Conservation (phyloP, 2,329 filamentous ascomycete species). For the Pseudogymnoascus sp. region DNA sequence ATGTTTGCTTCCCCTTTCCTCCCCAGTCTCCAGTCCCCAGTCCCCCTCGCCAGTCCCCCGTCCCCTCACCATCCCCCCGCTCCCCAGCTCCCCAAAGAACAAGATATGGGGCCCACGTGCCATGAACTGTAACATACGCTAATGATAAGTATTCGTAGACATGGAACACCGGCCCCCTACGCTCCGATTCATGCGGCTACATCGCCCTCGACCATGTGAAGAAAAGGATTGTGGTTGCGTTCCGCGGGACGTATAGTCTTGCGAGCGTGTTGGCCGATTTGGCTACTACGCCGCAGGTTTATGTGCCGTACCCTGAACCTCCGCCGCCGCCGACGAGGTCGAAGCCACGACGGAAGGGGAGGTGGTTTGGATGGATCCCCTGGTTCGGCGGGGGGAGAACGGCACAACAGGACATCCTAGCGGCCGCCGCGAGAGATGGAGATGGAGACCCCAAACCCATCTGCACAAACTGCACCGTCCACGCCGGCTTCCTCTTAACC, state of each 20-base stretch:
- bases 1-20: no score
- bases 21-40: no score
- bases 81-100: no score
- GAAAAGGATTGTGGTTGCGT: constrained; percentile 68
- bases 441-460: constrained; percentile 30
- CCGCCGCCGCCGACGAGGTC: neutral
- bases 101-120: no score
- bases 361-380: neutral
- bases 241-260: constrained; percentile 90
- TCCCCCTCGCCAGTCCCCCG: no score
- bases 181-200: constrained; percentile 90
- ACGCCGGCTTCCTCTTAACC: constrained; percentile 78
- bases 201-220: constrained; percentile 68
- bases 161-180: constrained; percentile 81
- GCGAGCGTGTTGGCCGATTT: constrained; percentile 86
- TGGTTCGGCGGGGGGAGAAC: neutral
- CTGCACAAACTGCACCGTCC: constrained; percentile 85
- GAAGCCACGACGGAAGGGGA: neutral
- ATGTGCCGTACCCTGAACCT: constrained; percentile 67
- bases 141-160: constrained; percentile 37
- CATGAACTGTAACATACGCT: no score
- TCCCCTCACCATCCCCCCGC: neutral
- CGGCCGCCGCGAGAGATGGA: neutral
- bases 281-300: constrained; percentile 80
- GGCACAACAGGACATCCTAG: neutral